phyloP scores from a whole-genome alignment of 805 yeast species.

The Diddensiella caesifluorescens region DNA sequence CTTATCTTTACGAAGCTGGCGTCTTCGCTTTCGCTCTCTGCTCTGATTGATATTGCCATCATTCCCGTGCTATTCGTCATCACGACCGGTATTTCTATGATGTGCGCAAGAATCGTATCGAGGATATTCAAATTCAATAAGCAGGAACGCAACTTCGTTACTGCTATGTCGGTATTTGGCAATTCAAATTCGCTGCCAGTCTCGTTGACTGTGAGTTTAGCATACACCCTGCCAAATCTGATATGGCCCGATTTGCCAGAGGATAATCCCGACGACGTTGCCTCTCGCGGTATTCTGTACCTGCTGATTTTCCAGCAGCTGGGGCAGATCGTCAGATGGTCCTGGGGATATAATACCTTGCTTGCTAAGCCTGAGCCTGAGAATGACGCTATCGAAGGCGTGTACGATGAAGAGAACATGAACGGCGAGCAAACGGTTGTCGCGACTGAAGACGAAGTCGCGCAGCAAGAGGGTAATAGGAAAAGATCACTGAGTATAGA shows the following conservation, averaged over 20 bases:
- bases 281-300: constrained; percentile 57
- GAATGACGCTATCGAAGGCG: too few relatives aligned
- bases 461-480: background rate
- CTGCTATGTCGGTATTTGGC: constrained; percentile 96
- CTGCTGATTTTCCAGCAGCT: constrained; percentile 59
- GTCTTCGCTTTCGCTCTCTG: constrained; percentile 60
- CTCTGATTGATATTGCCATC: constrained; percentile 71
- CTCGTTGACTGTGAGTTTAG: constrained; percentile 69
- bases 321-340: constrained; percentile 63
- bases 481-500: constrained; percentile 2
- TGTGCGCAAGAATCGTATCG: constrained; percentile 55
- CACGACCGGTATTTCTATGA: constrained; percentile 69
- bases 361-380: constrained; percentile 37
- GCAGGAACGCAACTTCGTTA: constrained; percentile 82
- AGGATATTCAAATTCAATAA: constrained; percentile 52
- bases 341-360: constrained; percentile 64
- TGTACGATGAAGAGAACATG: background rate
- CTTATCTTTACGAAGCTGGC: constrained; percentile 81
- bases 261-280: constrained; percentile 52
- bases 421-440: background rate
- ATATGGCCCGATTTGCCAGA: constrained; percentile 52
- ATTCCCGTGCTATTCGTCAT: constrained; percentile 83
- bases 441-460: constrained; percentile 5
- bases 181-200: constrained; percentile 94
- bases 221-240: constrained; percentile 53